phyloP scores from a whole-genome alignment of 179 eudicot genomes.

The Silene noctiflora region DNA sequence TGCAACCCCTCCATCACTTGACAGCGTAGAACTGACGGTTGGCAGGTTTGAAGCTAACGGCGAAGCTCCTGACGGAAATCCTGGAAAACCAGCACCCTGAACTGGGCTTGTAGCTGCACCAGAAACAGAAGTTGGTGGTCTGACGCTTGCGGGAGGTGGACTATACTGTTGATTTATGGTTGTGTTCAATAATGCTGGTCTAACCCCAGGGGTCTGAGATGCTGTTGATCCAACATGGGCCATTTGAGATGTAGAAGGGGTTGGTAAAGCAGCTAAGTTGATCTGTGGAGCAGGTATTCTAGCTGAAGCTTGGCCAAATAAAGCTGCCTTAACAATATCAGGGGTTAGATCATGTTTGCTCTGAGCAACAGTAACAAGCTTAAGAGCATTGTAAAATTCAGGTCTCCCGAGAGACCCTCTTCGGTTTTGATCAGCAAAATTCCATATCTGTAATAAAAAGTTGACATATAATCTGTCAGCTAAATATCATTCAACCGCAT shows the following conservation, averaged over 20 bases:
- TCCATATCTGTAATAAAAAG: slow-evolving; percentile 67
- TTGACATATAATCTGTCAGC: slow-evolving; percentile 4
- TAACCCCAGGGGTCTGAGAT: slow-evolving; percentile 42
- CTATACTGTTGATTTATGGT: slow-evolving; percentile 54
- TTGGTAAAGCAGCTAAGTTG: slow-evolving; percentile 43
- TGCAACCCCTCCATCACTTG: background rate
- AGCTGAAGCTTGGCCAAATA: slow-evolving; percentile 83
- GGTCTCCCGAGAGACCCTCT: slow-evolving; percentile 75
- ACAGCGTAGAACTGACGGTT: slow-evolving; percentile 23
- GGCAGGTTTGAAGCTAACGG: slow-evolving; percentile 17
- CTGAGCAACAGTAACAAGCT: slow-evolving; percentile 96
- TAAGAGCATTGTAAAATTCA: slow-evolving; percentile 92
- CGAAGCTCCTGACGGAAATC: slow-evolving; percentile 40
- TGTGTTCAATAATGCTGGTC: slow-evolving; percentile 40
- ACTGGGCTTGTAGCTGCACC: slow-evolving; percentile 36
- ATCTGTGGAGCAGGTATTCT: slow-evolving; percentile 94
- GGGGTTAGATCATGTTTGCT: slow-evolving; percentile 80
- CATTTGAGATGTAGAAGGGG: slow-evolving; percentile 26
- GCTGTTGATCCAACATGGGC: slow-evolving; percentile 31
- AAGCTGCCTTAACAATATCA: slow-evolving; percentile 84
- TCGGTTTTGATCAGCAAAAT: slow-evolving; percentile 73
- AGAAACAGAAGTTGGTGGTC: slow-evolving; percentile 54
- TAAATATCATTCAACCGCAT: background rate
- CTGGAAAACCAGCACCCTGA: slow-evolving; percentile 48
- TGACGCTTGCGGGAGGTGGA: slow-evolving; percentile 49